Base-by-base conservation (phyloP, 2,329 filamentous ascomycete genomes). In the Alternaria tenuissima region DNA sequence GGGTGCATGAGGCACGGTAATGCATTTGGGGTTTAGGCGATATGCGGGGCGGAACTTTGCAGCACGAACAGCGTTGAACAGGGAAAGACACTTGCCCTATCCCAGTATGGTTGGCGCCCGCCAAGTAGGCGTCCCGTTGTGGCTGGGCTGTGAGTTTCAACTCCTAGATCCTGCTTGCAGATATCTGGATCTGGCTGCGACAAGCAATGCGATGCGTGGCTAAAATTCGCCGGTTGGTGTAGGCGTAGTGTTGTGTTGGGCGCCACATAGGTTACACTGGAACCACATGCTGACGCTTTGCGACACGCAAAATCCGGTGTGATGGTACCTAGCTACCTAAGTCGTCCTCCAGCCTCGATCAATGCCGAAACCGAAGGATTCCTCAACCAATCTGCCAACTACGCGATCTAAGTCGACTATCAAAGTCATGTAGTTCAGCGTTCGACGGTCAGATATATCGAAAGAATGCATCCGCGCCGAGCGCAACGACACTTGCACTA, bases 71-170 rank as follows among this genome's bases (percentile, higher is more conserved):
- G 20, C 34, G 43, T 28, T 32, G 26, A 20, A 42, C 51, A 18
- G 24, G 22, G 51, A 22, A 26, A 28, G 32, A 24, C 32, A 32
- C 30, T 44, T 47, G 52, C 12, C 52, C 52, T 28, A 2, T 28
- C 18, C 2, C 20, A 43, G 52, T 14, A 14, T 55, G 52, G 43
- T 55, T 55, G 32, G 43, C 43, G 52, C 43, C 52, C 7, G 43
- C 52, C 30, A 38, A 38, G 24, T 16, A 41, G 52, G 52, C 42
- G 24, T 34, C 32, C 52, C 24, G 32, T 39, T 24, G 24, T 46
- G 34, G 52, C 42, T 3, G 46, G 39, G 26, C 28, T 32, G 16
- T 34, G 30, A 28, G 24, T 9, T 44, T 28, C 14, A 22, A 34
- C 30, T 18, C 18, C 42, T 1, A 5, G 39, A 5, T 34, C 3